These are phyloP conservation scores for Mortierella sp. DNA, from an alignment of 371 early-diverging fungal genomes.

Conservation along the genomic window DNA sequence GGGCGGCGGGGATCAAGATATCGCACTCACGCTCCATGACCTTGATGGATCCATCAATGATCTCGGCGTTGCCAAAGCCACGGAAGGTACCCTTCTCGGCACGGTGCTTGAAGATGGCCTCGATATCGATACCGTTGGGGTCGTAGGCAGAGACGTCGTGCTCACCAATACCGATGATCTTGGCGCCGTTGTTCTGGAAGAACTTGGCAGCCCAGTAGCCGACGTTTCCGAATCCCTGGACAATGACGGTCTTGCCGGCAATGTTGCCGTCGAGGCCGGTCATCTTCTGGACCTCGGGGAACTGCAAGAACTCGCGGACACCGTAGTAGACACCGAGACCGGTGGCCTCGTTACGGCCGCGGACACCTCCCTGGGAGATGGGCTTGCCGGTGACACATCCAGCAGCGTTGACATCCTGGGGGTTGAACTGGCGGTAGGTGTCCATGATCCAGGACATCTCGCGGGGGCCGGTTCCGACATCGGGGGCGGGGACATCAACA, in stretches of 20 bases:
- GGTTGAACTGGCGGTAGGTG: constrained; percentile 91
- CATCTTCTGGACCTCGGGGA: constrained; percentile 83
- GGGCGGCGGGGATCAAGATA: constrained; percentile 87
- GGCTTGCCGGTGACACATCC: constrained; percentile 95
- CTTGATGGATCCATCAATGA: constrained; percentile 73
- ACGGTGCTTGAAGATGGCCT: constrained; percentile 77
- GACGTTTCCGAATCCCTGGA: constrained; percentile 95
- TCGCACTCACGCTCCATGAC: constrained; percentile 88
- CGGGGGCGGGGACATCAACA: constrained; percentile 93
- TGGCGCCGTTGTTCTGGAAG: constrained; percentile 88
- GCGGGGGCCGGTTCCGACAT: constrained; percentile 89
- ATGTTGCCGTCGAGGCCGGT: constrained; percentile 81
- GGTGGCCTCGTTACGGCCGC: constrained; percentile 92
- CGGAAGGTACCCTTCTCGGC: constrained; percentile 77
- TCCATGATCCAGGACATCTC: constrained; percentile 96
- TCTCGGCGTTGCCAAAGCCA: constrained; percentile 74
- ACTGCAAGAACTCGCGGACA: constrained; percentile 86
- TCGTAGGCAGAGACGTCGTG: constrained; percentile 80
- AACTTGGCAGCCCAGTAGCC: constrained; percentile 93
- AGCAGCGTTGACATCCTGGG: constrained; percentile 85
- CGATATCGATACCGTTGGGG: constrained; percentile 80
- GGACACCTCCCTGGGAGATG: constrained; percentile 88
- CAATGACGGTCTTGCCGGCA: constrained; percentile 74
- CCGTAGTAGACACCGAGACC: constrained; percentile 92
- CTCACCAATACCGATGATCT: constrained; percentile 86